phyloP scores from a whole-genome alignment of 1,284 basidiomycete species.

The Ganoderma lingzhi region DNA sequence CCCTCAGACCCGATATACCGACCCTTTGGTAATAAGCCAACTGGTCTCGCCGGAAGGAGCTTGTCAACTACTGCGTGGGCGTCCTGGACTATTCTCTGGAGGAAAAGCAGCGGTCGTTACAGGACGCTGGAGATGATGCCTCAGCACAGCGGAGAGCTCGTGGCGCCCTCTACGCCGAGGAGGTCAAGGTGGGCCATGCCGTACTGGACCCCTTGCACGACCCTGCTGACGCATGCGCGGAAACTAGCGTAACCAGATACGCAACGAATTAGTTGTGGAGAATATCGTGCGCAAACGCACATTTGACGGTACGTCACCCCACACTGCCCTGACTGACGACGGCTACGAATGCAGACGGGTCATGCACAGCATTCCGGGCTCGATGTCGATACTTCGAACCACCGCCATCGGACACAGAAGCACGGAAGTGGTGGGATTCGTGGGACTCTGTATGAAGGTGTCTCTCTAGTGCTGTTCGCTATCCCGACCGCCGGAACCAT shows the following conservation, averaged over 20 bases:
- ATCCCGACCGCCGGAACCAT: constrained; percentile 2
- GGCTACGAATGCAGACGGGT: constrained; percentile 25
- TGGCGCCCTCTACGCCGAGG: constrained; percentile 70
- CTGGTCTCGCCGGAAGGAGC: constrained; percentile 82
- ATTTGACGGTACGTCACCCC: constrained; percentile 68
- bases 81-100: constrained; percentile 75
- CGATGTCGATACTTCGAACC: constrained; percentile 87
- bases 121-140: constrained; percentile 53
- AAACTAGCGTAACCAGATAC: constrained; percentile 77
- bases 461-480: background rate
- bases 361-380: constrained; percentile 75
- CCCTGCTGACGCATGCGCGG: constrained; percentile 15
- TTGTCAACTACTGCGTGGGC: constrained; percentile 81
- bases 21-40: constrained; percentile 61
- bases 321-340: constrained; percentile 20
- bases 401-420: constrained; percentile 65
- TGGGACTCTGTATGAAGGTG: constrained; percentile 46
- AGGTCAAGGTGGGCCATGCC: constrained; percentile 71
- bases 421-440: constrained; percentile 71
- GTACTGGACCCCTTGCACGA: constrained; percentile 26
- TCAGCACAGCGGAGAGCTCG: constrained; percentile 56
- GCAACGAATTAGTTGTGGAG: constrained; percentile 83
- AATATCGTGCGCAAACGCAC: constrained; percentile 81
- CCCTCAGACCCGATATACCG: background rate
- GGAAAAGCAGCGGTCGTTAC: constrained; percentile 61